These are phyloP conservation scores for Scheffersomyces lignicola DNA, from an alignment of 1,139 yeast species.

Conservation along the genomic window DNA sequence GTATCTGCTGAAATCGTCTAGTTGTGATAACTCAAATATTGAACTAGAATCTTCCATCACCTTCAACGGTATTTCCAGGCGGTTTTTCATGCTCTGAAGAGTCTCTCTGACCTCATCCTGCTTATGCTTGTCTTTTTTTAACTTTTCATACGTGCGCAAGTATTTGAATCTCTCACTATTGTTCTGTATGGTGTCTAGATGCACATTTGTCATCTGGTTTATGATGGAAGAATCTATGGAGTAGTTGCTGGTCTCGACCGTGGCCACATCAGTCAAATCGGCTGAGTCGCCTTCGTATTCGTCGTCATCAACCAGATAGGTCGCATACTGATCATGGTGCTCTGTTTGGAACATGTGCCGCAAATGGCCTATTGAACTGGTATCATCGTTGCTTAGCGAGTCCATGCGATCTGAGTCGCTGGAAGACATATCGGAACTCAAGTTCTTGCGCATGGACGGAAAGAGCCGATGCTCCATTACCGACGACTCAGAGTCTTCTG, in stretches of 20 bases:
- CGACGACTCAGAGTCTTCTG: conserved; percentile 2
- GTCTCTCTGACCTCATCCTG: conserved; percentile 12
- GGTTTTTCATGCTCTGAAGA: conserved; percentile 14
- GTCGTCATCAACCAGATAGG: conserved; percentile 11
- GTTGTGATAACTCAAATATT: conserved; percentile 32
- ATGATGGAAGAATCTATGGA: conserved; percentile 31
- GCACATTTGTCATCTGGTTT: conserved; percentile 18
- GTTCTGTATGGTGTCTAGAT: conserved; percentile 9
- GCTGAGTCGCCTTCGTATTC: no score
- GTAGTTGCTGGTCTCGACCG: conserved; percentile 6
- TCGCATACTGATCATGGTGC: background rate
- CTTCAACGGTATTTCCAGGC: conserved; percentile 28
- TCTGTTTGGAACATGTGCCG: conserved; percentile 2
- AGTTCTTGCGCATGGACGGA: conserved; percentile 1
- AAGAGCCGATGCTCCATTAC: conserved; percentile 2
- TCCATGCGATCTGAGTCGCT: conserved; percentile 1
- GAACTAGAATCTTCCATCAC: conserved; percentile 23
- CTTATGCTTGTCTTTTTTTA: conserved; percentile 14
- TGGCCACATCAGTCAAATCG: conserved; percentile 6
- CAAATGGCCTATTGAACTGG: conserved; percentile 2
- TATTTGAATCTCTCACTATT: conserved; percentile 30
- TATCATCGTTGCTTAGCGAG: conserved; percentile 1
- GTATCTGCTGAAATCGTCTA: conserved; percentile 39
- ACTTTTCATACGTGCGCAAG: conserved; percentile 25
- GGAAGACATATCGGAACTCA: background rate